Conservation (phyloP, 179 eudicot species). For the Amaranthus tricolor region DNA sequence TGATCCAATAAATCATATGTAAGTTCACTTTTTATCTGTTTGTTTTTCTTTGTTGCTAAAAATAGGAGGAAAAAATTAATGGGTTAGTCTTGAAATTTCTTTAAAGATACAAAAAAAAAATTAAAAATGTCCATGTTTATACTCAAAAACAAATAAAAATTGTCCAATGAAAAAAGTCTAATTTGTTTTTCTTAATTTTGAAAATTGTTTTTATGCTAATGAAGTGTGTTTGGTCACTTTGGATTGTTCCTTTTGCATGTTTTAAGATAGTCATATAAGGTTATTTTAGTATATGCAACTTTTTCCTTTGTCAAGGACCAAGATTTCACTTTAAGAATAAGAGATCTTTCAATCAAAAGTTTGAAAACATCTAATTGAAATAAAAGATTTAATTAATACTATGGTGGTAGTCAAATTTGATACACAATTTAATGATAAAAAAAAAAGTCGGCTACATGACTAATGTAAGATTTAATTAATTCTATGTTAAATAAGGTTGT, state of each 20-base stretch:
- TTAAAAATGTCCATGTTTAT: background rate
- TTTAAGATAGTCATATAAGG: too few relatives aligned
- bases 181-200: too few relatives aligned
- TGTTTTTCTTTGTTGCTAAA: background rate
- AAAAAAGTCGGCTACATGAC: too few relatives aligned
- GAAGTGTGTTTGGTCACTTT: background rate
- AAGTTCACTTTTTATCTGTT: conserved; percentile 24
- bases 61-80: background rate
- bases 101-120: background rate
- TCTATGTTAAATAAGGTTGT: conserved; percentile 46
- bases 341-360: background rate
- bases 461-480: background rate
- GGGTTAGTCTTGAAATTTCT: background rate
- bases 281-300: background rate
- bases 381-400: background rate
- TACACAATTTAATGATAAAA: background rate
- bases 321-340: background rate
- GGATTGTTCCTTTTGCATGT: background rate
- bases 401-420: background rate
- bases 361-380: background rate
- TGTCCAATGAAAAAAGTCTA: background rate
- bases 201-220: background rate
- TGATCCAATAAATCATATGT: conserved; percentile 63
- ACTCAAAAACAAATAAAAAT: background rate
- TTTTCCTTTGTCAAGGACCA: background rate